Evolutionary conservation across 495 filamentous ascomycete genomes (phyloP), one percentile per base, ranked within the genome.

Genomic region (Chaetomium tenue): DNA sequence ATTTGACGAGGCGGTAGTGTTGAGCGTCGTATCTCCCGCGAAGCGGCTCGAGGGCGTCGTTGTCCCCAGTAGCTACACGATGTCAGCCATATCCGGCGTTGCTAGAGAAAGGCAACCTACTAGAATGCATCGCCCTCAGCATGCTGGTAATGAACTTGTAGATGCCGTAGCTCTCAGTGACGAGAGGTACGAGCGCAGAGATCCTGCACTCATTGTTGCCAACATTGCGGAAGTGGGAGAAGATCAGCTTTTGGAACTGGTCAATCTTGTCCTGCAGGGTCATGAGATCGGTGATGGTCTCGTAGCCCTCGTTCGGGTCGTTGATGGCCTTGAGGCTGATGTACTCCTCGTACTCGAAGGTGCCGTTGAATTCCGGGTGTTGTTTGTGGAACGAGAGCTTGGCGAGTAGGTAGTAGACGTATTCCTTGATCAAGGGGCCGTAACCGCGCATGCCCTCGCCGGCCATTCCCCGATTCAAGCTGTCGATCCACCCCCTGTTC

Each of bases 291-390:
- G 87, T 89, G 63, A 98, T 97, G 3, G 94, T 97, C 76, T 98
- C 94, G 72, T 97, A 98, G 81, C 94, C 94, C 78, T 98, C 94
- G 72, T 98, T 97, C 13, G 95, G 94, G 80, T 98, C 94, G 77
- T 97, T 96, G 79, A 96, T 98, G 5, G 91, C 89, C 79, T 97
- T 97, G 75, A 98, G 82, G 71, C 91, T 97, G 75, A 98, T 93
- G 75, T 98, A 98, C 72, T 98, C 94, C 81, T 97, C 94, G 68
- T 98, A 98, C 72, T 98, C 94, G 71, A 98, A 98, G 28, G 94
- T 87, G 84, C 94, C 94, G 75, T 98, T 98, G 83, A 98, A 98
- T 68, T 97, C 94, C 15, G 92, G 93, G 76, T 98, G 94, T 66
- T 97, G 90, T 65, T 91, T 86, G 77, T 98, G 95, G 82, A 98